Base-by-base conservation (phyloP, 257 asterid genomes). In the Thymus mandschuricus region DNA sequence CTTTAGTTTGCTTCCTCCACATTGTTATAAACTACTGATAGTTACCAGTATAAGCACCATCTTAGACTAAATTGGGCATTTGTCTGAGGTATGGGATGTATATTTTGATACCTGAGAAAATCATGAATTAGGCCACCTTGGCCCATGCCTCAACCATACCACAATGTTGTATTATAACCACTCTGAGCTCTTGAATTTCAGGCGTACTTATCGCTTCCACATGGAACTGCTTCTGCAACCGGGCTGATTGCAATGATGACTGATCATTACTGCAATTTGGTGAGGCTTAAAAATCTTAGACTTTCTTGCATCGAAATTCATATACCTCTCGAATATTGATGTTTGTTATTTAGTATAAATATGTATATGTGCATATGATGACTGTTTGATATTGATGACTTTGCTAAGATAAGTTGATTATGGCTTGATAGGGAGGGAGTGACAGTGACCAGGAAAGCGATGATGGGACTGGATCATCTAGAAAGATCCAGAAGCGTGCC, bases 201-300 rank as follows among this genome's bases (percentile, higher is more conserved):
- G 99, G 98, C 99, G 27, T 95, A 95, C 83, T 86, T 95, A 64
- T 87, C 97, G 54, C 98, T 95, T 65, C 99, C 99, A 21, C 93
- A 95, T 78, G 99, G 99, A 75, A 86, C 93, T 80, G 97, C 99
- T 60, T 91, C 98, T 77, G 85, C 92, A 15, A 88, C 81, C 60
- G 99, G 98, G 75, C 80, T 95, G 70, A 87, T 79, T 78, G 99
- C 99, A 43, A 95, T 95, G 99, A 88, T 89, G 98, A 90, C 96
- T 41, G 99, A 95, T 81, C 89, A 95, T 79, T 95, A 89, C 84
- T 64, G 90, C 83, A 92, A 91, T 80, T 78, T 95, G 97, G 98
- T 95, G 77, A 15, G 58, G 31, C 45, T 59, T 43, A 33, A 10
- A 33, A 11, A 59, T 70, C 35, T 57, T 54, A 38, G 60, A 59